Percentiles rank a stretch among this genome's conserved stretches.
These are phyloP conservation scores for Lignosus rhinocerotis DNA, from an alignment of 1,284 basidiomycete species.

Conservation along the genomic window DNA sequence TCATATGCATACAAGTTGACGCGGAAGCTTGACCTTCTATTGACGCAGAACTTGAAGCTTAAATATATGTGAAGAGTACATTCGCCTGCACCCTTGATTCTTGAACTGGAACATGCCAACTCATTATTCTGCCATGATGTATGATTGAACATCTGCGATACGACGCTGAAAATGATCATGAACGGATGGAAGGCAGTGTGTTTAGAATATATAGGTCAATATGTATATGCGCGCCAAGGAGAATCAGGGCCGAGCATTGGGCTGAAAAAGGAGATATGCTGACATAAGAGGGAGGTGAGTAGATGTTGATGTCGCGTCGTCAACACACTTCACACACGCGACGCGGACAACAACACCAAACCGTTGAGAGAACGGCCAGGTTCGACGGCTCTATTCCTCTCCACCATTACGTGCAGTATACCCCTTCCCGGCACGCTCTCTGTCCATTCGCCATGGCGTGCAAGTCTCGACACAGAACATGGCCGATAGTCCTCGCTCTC, in stretches of 20 bases:
- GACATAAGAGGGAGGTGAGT: constrained; percentile 19
- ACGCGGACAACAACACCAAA: constrained; percentile 7
- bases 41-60: too few species aligned
- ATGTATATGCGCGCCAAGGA: background rate
- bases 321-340: constrained; percentile 19
- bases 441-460: constrained; percentile 22
- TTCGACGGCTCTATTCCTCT: constrained; percentile 9
- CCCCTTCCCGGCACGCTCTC: constrained; percentile 23
- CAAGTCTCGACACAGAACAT: constrained; percentile 19
- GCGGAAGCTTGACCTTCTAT: too few species aligned
- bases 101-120: too few species aligned
- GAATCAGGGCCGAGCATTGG: background rate
- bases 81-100: too few species aligned
- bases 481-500: constrained; percentile 25
- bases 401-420: constrained; percentile 25
- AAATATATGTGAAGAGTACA: too few species aligned
- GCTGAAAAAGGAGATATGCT: constrained; percentile 1
- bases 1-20: too few species aligned
- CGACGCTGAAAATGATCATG: too few species aligned
- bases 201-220: too few species aligned
- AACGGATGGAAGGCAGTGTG: too few species aligned
- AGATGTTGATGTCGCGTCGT: constrained; percentile 20
- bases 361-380: background rate
- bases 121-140: too few species aligned
- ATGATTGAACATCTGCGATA: too few species aligned